Conservation (phyloP, 768 basidiomycete species). For the Arthromyces matolae region DNA sequence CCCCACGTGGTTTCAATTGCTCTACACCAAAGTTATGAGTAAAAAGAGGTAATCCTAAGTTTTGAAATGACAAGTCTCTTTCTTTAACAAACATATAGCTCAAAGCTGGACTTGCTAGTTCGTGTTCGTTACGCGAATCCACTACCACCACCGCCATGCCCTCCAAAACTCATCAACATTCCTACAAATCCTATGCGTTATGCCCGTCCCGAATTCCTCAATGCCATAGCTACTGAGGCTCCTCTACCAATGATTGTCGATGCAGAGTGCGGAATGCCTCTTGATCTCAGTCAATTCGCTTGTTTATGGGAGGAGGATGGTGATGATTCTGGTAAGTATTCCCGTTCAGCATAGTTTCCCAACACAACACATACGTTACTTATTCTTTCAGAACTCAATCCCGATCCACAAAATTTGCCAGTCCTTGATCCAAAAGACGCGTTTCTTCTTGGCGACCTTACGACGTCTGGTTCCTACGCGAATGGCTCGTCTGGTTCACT, state of each 20-base stretch:
- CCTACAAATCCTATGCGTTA: constrained; percentile 89
- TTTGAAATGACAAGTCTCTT: neutral
- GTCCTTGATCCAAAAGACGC: constrained; percentile 72
- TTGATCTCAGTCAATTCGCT: constrained; percentile 82
- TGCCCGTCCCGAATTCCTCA: constrained; percentile 80
- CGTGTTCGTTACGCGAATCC: constrained; percentile 94
- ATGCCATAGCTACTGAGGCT: constrained; percentile 73
- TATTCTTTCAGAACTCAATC: constrained; percentile 47
- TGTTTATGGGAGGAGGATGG: constrained; percentile 81
- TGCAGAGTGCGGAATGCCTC: constrained; percentile 93
- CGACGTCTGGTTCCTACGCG: constrained; percentile 41
- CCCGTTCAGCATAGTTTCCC: neutral
- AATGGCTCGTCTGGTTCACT: constrained; percentile 38
- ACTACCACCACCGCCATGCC: constrained; percentile 93
- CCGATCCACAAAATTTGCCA: constrained; percentile 55
- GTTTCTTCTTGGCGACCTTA: constrained; percentile 67
- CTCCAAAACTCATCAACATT: constrained; percentile 90
- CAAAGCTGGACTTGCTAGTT: constrained; percentile 87
- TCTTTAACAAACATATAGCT: constrained; percentile 19
- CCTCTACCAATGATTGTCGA: constrained; percentile 95
- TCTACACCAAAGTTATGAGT: constrained; percentile 16
- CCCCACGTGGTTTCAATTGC: no score
- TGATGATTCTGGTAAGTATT: constrained; percentile 55
- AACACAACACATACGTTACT: neutral
- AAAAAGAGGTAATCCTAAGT: constrained; percentile 20